Evolutionary conservation across 179 eudicot species (phyloP).

Genomic region (Silene noctiflora): DNA sequence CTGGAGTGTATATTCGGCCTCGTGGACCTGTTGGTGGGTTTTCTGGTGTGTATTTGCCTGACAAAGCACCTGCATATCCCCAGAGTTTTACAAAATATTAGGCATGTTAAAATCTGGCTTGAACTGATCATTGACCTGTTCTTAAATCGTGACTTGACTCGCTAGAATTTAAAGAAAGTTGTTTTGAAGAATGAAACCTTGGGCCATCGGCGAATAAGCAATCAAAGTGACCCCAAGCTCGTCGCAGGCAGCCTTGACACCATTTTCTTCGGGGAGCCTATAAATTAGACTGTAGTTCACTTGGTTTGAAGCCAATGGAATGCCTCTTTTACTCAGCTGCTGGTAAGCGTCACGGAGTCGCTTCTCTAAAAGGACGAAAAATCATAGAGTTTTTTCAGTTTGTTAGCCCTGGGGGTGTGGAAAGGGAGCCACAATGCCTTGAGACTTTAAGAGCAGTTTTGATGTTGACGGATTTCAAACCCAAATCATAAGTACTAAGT

Average conservation of each 20-base stretch:
- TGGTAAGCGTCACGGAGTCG: slow-evolving; percentile 78
- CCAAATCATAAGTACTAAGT: no score
- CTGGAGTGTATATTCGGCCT: slow-evolving; percentile 74
- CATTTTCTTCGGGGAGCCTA: slow-evolving; percentile 82
- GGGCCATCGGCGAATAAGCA: slow-evolving; percentile 94
- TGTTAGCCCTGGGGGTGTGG: not conserved
- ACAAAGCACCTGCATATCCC: slow-evolving; percentile 58
- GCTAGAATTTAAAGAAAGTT: no score
- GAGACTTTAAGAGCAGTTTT: no score
- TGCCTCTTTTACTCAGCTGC: slow-evolving; percentile 71
- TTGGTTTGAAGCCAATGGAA: slow-evolving; percentile 94
- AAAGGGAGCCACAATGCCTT: no score
- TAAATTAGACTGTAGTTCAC: slow-evolving; percentile 95
- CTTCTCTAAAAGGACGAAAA: slow-evolving; percentile 44
- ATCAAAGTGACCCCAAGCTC: slow-evolving; percentile 90
- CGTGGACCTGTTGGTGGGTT: slow-evolving; percentile 95
- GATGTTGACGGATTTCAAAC: no score
- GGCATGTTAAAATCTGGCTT: not conserved
- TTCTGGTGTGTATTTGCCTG: slow-evolving; percentile 86
- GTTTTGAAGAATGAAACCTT: slow-evolving; percentile 45
- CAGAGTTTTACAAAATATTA: not conserved
- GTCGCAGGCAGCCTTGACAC: slow-evolving; percentile 92
- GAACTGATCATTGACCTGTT: no score
- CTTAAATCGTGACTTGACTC: not conserved
- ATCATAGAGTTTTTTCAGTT: not conserved